These are phyloP conservation scores for Pterocarpus santalinus DNA, from an alignment of 306 rosid genomes.

Conservation along the genomic window DNA sequence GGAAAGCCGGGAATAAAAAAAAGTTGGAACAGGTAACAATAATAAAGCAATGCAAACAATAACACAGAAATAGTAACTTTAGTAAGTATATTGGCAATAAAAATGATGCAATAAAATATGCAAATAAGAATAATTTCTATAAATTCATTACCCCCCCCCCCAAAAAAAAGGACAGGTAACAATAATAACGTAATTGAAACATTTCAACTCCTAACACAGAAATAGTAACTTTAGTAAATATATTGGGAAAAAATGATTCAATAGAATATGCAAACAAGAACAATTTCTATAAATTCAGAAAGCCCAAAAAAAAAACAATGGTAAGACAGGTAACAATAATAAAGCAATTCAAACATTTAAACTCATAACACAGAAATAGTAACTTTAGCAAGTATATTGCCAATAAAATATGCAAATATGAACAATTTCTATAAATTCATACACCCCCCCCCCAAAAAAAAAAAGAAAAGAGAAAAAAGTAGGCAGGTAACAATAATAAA, in stretches of 20 bases:
- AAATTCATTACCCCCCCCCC: too few relatives aligned
- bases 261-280: constrained; percentile 22
- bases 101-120: background rate
- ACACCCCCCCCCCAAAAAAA: too few relatives aligned
- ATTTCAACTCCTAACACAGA: too few relatives aligned
- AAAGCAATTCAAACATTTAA: background rate
- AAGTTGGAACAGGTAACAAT: background rate
- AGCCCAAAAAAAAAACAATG: background rate
- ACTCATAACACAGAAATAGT: background rate
- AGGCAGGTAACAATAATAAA: too few relatives aligned
- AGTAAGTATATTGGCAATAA: background rate
- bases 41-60: background rate
- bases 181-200: too few relatives aligned
- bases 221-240: too few relatives aligned
- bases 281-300: background rate
- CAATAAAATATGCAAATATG: too few relatives aligned
- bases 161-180: too few relatives aligned
- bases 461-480: too few relatives aligned
- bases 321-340: background rate
- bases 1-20: background rate
- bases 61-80: too few relatives aligned
- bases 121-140: too few relatives aligned
- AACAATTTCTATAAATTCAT: too few relatives aligned
- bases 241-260: background rate
- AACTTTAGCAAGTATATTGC: background rate